Evolutionary conservation across 2,329 filamentous ascomycete species (phyloP).

Genomic region (Pseudogymnoascus sp.): DNA sequence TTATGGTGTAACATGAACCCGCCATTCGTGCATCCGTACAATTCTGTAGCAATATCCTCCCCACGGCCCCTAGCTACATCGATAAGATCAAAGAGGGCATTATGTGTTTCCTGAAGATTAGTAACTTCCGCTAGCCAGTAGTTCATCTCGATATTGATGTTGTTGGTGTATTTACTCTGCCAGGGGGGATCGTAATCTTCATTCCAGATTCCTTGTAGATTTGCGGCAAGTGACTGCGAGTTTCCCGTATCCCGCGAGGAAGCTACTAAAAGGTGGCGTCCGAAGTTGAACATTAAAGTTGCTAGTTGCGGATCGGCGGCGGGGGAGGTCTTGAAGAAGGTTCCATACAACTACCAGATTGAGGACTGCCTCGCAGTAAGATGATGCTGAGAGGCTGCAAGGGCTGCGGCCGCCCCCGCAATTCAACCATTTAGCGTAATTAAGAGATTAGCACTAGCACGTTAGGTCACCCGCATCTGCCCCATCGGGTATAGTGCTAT

Average conservation of each 20-base stretch:
- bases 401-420: too few relatives aligned
- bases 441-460: too few relatives aligned
- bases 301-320: conserved; percentile 14
- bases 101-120: conserved; percentile 12
- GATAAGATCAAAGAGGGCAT: background rate
- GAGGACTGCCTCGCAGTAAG: too few relatives aligned
- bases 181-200: conserved; percentile 28
- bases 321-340: background rate
- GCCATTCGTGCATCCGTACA: background rate
- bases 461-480: too few relatives aligned
- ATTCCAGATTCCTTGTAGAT: conserved; percentile 34
- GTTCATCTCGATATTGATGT: conserved; percentile 36
- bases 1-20: conserved; percentile 22
- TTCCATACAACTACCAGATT: too few relatives aligned
- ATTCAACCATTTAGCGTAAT: too few relatives aligned
- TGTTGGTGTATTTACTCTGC: conserved; percentile 33
- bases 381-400: too few relatives aligned
- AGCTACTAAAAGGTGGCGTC: conserved; percentile 27
- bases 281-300: conserved; percentile 27
- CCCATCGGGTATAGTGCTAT: too few relatives aligned
- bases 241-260: conserved; percentile 16
- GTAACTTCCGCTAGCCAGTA: conserved; percentile 28
- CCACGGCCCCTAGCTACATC: too few relatives aligned
- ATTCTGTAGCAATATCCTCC: too few relatives aligned
- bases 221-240: conserved; percentile 25